These are phyloP conservation scores for Hirschfeldia incana DNA, from an alignment of 345 rosid genomes.

Conservation along the genomic window DNA sequence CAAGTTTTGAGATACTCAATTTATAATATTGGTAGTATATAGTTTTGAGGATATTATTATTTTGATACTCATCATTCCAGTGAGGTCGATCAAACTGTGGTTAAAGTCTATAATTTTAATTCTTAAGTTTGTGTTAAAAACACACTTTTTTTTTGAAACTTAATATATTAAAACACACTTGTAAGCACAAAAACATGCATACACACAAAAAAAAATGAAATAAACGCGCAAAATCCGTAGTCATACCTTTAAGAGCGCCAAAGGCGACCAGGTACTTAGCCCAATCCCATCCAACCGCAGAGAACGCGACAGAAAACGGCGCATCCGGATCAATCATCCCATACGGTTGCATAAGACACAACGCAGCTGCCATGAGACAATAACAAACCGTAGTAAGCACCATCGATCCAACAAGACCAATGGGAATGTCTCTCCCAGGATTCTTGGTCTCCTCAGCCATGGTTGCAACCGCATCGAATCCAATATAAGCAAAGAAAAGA, in stretches of 20 bases:
- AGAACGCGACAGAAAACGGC: slow-evolving; percentile 73
- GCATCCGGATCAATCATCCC: slow-evolving; percentile 52
- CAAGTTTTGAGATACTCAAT: too few relatives aligned
- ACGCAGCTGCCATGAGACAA: slow-evolving; percentile 55
- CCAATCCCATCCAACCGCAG: slow-evolving; percentile 67
- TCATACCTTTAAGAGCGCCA: slow-evolving; percentile 74
- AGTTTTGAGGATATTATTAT: too few relatives aligned
- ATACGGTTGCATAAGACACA: slow-evolving; percentile 70
- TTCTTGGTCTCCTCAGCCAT: slow-evolving; percentile 93
- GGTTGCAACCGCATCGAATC: slow-evolving; percentile 85
- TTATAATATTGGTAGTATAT: too few relatives aligned
- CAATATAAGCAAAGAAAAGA: slow-evolving; percentile 80
- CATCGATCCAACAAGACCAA: slow-evolving; percentile 88
- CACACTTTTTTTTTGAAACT: too few relatives aligned
- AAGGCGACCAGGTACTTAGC: slow-evolving; percentile 81
- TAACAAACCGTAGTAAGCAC: slow-evolving; percentile 49
- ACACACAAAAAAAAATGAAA: neutral
- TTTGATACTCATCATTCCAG: too few relatives aligned
- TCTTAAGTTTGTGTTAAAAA: neutral
- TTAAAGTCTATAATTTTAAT: too few relatives aligned
- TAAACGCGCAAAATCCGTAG: slow-evolving; percentile 38
- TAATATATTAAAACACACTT: too few relatives aligned
- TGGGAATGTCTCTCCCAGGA: slow-evolving; percentile 75
- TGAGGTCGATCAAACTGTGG: too few relatives aligned
- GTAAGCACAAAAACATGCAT: too few relatives aligned